Evolutionary conservation across 2,329 filamentous ascomycete species (phyloP), one percentile per base, ranked within the genome.

Genomic region (Cytospora chrysosperma): DNA sequence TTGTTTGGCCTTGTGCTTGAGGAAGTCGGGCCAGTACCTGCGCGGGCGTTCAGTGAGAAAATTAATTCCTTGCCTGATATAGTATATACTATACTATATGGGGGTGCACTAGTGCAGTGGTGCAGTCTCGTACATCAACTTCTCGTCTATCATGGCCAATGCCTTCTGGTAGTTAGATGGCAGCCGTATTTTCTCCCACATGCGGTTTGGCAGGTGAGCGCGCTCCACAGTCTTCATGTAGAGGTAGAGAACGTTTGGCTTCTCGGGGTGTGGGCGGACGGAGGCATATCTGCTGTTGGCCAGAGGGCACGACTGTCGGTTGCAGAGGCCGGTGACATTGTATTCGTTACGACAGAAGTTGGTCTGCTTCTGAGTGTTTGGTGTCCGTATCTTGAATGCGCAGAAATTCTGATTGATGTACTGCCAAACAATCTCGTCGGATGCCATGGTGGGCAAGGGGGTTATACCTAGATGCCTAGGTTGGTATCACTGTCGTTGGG

Each of bases 201-300:
- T 88, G 77, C 96, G 96, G 64, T 87, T 89, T 1, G 94, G 95
- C 77, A 94, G 85, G 76, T 93, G 94, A 15, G 90, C 84, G 67
- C 95, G 91, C 81, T 97, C 93, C 69, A 93, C 86, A 5, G 92
- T 95, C 81, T 97, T 98, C 84, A 97, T 96, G 83, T 96, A 98
- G 63, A 98, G 88, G 79, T 97, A 98, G 67, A 98, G 84, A 10
- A 70, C 70, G 7, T 64, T 69, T 15, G 64, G 64, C 69, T 70
- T 69, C 34, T 75, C 74, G 9, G 93, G 89, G 72, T 96, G 88
- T 60, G 91, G 86, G 68, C 94, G 90, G 66, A 98, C 88, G 10
- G 94, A 98, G 65, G 94, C 94, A 82, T 98, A 97, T 66, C 93
- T 87, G 47, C 88, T 91, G 80, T 97, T 97, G 69, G 93, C 92